Conservation (phyloP, 2,329 filamentous ascomycete genomes). For the Alternaria panax region DNA sequence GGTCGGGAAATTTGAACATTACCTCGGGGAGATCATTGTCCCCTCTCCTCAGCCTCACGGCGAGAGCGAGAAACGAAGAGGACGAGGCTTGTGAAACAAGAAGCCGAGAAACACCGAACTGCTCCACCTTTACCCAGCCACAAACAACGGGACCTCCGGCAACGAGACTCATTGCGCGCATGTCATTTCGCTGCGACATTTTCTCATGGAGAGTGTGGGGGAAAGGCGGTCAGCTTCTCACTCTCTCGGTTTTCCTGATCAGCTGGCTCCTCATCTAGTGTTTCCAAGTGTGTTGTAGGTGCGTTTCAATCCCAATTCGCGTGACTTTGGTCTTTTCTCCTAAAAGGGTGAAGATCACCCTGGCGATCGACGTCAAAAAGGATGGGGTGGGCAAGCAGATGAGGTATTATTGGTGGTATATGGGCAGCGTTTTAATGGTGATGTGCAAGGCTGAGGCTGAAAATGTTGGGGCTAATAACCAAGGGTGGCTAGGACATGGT, state of each 20-base stretch:
- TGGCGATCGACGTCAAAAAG: not conserved
- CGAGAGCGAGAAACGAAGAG: not conserved
- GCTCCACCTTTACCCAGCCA: constrained; percentile 2
- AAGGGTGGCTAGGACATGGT: not conserved
- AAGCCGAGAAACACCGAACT: not conserved
- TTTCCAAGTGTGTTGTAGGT: not conserved
- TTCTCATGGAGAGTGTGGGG: not conserved
- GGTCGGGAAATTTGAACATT: constrained; percentile 1
- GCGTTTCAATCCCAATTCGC: not conserved
- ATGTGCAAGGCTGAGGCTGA: constrained; percentile 5
- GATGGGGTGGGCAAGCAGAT: not conserved
- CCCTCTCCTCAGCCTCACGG: not conserved
- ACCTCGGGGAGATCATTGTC: not conserved
- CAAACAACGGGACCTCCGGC: not conserved
- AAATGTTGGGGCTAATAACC: not conserved
- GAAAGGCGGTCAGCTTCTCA: not conserved
- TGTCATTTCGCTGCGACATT: not conserved
- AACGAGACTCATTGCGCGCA: not conserved
- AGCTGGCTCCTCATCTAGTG: not conserved
- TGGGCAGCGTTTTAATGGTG: constrained; percentile 1
- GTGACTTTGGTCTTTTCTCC: not conserved
- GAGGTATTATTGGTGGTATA: not conserved
- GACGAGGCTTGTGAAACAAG: not conserved
- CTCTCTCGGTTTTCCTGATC: not conserved
- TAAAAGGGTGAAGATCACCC: not conserved